Percentiles rank a stretch among this genome's conserved stretches.
These are phyloP conservation scores for Cladophialophora exuberans DNA, from an alignment of 2,329 filamentous ascomycete species.

Conservation along the genomic window DNA sequence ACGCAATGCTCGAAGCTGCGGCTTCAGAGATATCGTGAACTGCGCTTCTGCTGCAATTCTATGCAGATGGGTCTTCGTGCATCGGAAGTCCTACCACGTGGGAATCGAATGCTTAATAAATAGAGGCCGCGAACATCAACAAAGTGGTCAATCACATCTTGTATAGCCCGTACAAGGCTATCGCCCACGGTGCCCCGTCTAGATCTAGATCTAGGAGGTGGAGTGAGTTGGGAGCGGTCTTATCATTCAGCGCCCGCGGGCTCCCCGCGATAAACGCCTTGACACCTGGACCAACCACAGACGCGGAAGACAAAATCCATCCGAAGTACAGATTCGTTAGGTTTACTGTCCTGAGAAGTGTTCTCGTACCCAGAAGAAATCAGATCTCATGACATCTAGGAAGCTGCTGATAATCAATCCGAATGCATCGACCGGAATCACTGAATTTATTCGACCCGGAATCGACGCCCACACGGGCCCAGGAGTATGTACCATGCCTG, in stretches of 20 bases:
- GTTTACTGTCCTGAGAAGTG: not conserved
- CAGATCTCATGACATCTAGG: not conserved
- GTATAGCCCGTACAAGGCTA: not conserved
- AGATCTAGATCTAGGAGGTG: not conserved
- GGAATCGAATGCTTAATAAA: not conserved
- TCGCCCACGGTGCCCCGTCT: not conserved
- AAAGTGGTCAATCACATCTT: not conserved
- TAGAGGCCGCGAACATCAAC: not conserved
- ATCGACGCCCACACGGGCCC: not conserved
- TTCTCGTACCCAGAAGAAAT: not conserved
- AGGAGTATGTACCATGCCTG: not conserved
- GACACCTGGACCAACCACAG: not conserved
- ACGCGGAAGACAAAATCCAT: not conserved
- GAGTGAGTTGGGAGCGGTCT: conserved; percentile 1
- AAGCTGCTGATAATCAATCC: conserved; percentile 9
- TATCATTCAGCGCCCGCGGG: conserved; percentile 8
- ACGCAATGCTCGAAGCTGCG: not conserved
- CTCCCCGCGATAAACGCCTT: not conserved
- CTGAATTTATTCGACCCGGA: conserved; percentile 7
- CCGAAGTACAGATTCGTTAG: not conserved
- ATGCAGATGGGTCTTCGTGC: not conserved
- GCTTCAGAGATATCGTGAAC: not conserved
- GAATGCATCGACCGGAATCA: conserved; percentile 1
- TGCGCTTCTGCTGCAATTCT: not conserved
- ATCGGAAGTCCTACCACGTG: not conserved